Base-by-base conservation (phyloP, 2,329 filamentous ascomycete species). In the Trichoderma sp. region DNA sequence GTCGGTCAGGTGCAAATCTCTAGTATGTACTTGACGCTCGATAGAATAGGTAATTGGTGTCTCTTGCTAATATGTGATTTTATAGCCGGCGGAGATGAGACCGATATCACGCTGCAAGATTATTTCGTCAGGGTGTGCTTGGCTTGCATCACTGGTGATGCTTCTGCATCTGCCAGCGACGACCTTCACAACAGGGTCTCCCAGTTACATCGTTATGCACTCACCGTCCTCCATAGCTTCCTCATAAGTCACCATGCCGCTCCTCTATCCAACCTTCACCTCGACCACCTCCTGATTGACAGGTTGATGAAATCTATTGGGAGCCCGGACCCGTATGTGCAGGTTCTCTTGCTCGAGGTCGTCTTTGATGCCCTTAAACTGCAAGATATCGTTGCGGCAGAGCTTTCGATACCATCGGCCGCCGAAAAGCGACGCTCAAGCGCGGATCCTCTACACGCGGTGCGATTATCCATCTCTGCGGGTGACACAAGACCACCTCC, bases 281-380 rank as follows among this genome's bases (percentile, higher is more conserved):
- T 97, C 11, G 94, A 97, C 80, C 86, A 90, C 24, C 83, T 90
- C 45, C 86, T 98, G 33, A 92, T 97, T 76, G 90, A 92, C 38
- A 89, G 91, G 77, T 87, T 97, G 6, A 86, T 87, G 33, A 88
- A 89, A 79, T 89, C 92, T 18, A 85, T 95, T 24, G 83, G 87
- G 50, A 87, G 89, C 6, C 85, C 90, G 1, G 93, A 94, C 78
- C 89, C 92, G 35, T 92, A 92, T 71, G 89, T 96, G 1, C 95
- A 97, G 80, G 91, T 93, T 16, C 88, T 95, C 0, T 85, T 98
- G 11, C 89, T 98, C 29, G 93, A 95, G 80, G 91, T 94, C n/a
- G 89, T 95, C 3, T 91, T 93, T 79, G 91, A 92, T 64, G 88
- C 93, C 4, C 87, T 98, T 11, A 94, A 92, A 80, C 88, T 97